phyloP scores from a whole-genome alignment of 176 grass and related monocot genomes.

The Alloteropsis semialata region DNA sequence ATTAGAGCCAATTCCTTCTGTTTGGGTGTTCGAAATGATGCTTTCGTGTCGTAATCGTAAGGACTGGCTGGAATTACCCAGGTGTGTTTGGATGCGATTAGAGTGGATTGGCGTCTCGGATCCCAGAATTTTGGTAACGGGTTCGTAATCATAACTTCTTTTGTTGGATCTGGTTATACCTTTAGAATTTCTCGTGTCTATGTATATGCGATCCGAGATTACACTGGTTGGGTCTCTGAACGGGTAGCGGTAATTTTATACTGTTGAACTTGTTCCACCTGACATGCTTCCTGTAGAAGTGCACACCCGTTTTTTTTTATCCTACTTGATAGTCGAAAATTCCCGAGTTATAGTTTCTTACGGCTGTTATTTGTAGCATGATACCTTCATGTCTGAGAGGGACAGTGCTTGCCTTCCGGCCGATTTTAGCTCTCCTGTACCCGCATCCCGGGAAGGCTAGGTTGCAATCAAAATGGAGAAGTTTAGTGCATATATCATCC shows the following conservation, averaged over 20 bases:
- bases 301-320: not conserved
- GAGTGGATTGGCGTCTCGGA: not conserved
- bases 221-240: not conserved
- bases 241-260: not conserved
- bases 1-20: not conserved
- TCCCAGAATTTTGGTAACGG: not conserved
- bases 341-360: not conserved
- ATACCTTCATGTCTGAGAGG: constrained; percentile 34
- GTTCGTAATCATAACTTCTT: not conserved
- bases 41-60: not conserved
- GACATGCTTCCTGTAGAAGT: not conserved
- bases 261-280: not conserved
- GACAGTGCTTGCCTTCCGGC: not conserved
- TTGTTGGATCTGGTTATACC: not conserved
- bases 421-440: constrained; percentile 27
- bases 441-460: constrained; percentile 23
- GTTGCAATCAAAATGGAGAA: constrained; percentile 34
- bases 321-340: not conserved
- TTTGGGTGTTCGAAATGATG: not conserved
- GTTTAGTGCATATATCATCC: constrained; percentile 21
- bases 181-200: not conserved
- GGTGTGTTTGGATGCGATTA: not conserved
- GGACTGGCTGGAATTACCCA: not conserved
- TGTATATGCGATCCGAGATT: not conserved
- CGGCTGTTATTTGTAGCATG: constrained; percentile 40